Percentiles rank a stretch among this genome's conserved stretches.
Conservation (phyloP, 2,329 filamentous ascomycete species). For the Sporothrix inflata region DNA sequence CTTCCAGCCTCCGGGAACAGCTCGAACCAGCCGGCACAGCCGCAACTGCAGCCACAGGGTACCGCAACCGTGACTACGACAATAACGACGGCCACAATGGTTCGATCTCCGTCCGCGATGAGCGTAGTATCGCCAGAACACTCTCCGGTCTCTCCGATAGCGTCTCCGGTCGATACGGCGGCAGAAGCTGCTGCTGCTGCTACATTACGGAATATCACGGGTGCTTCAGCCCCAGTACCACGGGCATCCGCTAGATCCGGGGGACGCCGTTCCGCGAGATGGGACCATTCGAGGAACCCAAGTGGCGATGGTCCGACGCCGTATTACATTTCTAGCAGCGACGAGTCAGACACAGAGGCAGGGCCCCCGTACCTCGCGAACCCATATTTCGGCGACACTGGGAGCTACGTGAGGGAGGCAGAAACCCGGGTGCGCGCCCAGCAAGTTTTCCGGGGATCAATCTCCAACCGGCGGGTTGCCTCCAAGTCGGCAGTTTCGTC, state of each 20-base stretch:
- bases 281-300: not conserved
- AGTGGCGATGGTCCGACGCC: not conserved
- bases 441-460: not conserved
- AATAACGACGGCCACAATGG: not conserved
- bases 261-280: not conserved
- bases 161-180: not conserved
- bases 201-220: not conserved
- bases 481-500: slow-evolving; percentile 52
- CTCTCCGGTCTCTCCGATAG: not conserved
- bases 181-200: not conserved
- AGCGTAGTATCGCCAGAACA: not conserved
- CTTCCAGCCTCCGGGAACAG: no score
- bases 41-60: not conserved
- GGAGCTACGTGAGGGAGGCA: not conserved
- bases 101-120: no score
- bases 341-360: slow-evolving; percentile 50
- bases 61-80: not conserved
- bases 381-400: not conserved
- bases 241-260: not conserved
- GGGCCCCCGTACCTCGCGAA: slow-evolving; percentile 42
- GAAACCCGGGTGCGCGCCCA: not conserved
- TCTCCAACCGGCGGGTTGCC: slow-evolving; percentile 42
- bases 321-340: slow-evolving; percentile 42
- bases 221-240: not conserved
- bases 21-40: not conserved